Base-by-base conservation (phyloP, 345 rosid species). In the Streptanthus diversifolius region DNA sequence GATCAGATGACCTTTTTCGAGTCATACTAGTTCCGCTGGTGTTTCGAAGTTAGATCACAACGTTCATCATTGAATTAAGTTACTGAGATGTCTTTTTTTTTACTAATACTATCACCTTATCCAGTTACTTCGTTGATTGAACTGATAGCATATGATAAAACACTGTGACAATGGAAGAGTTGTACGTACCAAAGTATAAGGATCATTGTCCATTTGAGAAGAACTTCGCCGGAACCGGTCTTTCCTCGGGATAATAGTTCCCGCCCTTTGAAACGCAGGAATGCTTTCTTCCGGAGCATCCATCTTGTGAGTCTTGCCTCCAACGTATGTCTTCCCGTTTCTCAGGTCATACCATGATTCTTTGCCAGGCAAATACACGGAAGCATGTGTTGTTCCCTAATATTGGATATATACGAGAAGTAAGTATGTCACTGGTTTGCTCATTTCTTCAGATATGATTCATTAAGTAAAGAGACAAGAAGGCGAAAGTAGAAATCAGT, bases 241-340 rank as follows among this genome's bases (percentile, higher is more conserved):
- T 80, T 86, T 92, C 77, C 98, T 86, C 4, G 98, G 97, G 72
- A 95, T 79, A 56, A 95, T 87, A 29, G 97, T 90, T 77, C 99
- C 99, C 32, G 99, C 89, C 85, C 86, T 88, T 83, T 95, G 99
- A 79, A 95, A 88, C 68, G 93, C 92, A 52, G 99, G 99, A 75
- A 95, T 82, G 70, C 90, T 82, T 61, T 90, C 97, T 70, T 95
- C 97, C 17, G 85, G 77, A 73, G 83, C 93, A 15, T 82, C 92
- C 67, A 95, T 80, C 81, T 87, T 88, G 83, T 92, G 77, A 13
- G 81, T 83, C 59, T 78, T 76, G 19, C 96, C 87, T 63, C 98
- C 99, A 48, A 57, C 73, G 56, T 80, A 85, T 53, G 85, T 64
- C 61, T 84, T 81, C 71, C 96, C 98, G 40, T 84, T 87, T 82